Base-by-base conservation (phyloP, 305 asterid species). In the Galium porrigens region DNA sequence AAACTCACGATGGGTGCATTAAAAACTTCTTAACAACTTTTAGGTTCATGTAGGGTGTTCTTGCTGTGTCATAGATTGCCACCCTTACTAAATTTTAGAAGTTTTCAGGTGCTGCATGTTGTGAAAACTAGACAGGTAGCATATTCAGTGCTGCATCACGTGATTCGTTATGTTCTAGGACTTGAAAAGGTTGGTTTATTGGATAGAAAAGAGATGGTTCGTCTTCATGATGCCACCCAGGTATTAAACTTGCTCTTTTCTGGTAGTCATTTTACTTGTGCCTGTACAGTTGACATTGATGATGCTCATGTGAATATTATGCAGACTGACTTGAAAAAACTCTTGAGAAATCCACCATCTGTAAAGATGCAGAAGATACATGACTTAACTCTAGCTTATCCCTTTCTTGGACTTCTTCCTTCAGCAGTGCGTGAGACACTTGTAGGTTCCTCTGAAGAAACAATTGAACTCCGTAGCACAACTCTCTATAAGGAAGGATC, bases 121-220 rank as follows among this genome's bases (percentile, higher is more conserved):
- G 92, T 92, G 74, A 89, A 86, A 83, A 92, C 92, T 66, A 84
- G 95, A 74, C 99, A 92, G 84, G 96, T 86, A 54, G 84, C 99
- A 0, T 84, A 84, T 73, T 82, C 97, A 0, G 95, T 92, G 64
- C 81, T 92, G 71, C 89, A 80, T 77, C 91, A 84, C 71, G 77
- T 92, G 81, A 81, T 78, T 66, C 84, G 78, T 61, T 92, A 89
- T 73, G 89, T 89, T 73, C 83, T 83, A 74, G 82, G 87, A 72
- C 99, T 92, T 69, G 94, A 89, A 80, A 89, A 86, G 81, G 83
- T 83, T 74, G 99, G 99, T 48, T 72, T 92, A 66, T 76, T 92
- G 68, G 99, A 87, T 79, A 91, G 80, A 70, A 89, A 87, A 69
- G 99, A 92, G 86, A 85, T 79, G 89, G 75, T 67, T 68, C 96